These are phyloP conservation scores for Puccinia novopanici DNA, from an alignment of 1,284 basidiomycete genomes.

Conservation along the genomic window DNA sequence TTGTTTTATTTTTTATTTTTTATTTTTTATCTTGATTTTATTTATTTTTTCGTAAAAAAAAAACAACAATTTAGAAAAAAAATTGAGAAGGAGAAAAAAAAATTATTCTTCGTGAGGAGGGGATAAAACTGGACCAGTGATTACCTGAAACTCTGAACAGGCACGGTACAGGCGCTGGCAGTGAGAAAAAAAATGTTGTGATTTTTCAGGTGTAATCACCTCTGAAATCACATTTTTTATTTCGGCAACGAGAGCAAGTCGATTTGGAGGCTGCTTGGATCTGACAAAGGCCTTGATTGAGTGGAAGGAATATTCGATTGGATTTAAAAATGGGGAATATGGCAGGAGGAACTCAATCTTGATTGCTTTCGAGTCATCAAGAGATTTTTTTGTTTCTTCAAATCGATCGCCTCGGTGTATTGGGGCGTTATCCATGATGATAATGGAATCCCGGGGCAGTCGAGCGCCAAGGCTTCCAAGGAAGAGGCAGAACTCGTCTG, in stretches of 20 bases:
- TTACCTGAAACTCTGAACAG: not conserved
- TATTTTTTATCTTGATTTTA: too few relatives aligned
- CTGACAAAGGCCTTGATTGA: conserved; percentile 13
- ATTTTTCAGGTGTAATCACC: conserved; percentile 26
- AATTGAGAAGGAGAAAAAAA: not conserved
- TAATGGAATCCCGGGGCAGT: not conserved
- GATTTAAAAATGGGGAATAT: conserved; percentile 18
- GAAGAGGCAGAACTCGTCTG: conserved; percentile 13
- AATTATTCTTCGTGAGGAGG: not conserved
- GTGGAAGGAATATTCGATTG: conserved; percentile 19
- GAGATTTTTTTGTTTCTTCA: not conserved
- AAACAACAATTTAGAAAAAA: not conserved
- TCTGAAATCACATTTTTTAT: conserved; percentile 11
- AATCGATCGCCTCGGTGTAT: conserved; percentile 18
- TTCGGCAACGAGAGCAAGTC: not conserved
- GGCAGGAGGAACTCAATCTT: conserved; percentile 23
- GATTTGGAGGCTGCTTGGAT: not conserved
- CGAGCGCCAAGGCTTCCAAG: not conserved
- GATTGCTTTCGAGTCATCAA: conserved; percentile 1
- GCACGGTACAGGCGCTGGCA: not conserved
- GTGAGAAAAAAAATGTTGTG: not conserved
- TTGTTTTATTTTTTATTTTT: too few relatives aligned
- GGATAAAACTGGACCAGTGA: conserved; percentile 6
- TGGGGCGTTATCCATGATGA: too few relatives aligned
- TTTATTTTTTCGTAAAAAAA: not conserved